Base-by-base conservation (phyloP, 2,329 filamentous ascomycete genomes). In the Penicillium fuscoglaucum region DNA sequence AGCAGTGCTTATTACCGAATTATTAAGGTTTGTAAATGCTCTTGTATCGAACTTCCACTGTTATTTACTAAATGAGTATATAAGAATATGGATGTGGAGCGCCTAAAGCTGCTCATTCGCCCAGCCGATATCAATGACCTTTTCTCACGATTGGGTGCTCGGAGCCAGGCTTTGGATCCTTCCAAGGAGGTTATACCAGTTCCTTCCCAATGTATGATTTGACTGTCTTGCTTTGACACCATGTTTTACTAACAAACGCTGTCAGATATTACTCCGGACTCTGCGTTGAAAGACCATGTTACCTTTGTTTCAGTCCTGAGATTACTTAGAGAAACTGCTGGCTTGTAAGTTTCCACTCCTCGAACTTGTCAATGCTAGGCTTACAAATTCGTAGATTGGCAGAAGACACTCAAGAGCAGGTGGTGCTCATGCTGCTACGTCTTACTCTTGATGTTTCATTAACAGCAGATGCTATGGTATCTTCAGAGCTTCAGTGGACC, bases 71-170 rank as follows among this genome's bases (percentile, higher is more conserved):
- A 69, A 31, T n/a, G 26, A n/a, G 8, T 17, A 21, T 37, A 21
- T 37, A 28, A 78, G 74, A 58, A 66, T 58, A 58, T 61, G 19
- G 57, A 67, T 28, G 52, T 63, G 15, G 56, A 74, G 45, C 71
- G 73, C n/a, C 57, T 77, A 24, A 65, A 62, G 28, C 64, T 64
- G 0, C 64, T 70, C 63, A 75, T 68, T 63, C 87, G 53, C 65
- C 68, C 69, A 10, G 52, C 66, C 29, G 69, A 74, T 49, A 69
- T 83, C 12, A 67, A 84, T 51, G 70, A 76, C 6, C 73, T 91
- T 12, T 88, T 93, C 61, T 72, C 73, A 51, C 75, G 75, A 17
- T 69, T 91, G 6, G 87, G 88, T 3, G 86, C 85, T 41, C 73
- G 55, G 1, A 76, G 77, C 2, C 75, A 79, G 35, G 79, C 82